These are phyloP conservation scores for Kitagawia praeruptora DNA, from an alignment of 129 eudicot genomes.

Conservation along the genomic window DNA sequence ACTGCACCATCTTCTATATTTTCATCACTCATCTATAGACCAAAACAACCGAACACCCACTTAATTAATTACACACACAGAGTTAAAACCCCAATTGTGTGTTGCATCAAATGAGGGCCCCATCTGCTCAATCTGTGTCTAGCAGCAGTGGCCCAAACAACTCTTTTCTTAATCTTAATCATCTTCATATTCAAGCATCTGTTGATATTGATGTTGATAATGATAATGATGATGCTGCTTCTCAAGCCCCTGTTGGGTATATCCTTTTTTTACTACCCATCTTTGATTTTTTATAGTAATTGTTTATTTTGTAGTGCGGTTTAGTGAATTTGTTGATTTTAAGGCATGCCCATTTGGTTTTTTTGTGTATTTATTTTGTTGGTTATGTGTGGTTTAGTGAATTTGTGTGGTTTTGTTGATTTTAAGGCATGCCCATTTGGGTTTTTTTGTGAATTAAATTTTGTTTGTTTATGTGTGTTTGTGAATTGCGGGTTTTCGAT, in stretches of 20 bases:
- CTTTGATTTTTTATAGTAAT: neutral
- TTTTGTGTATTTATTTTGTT: neutral
- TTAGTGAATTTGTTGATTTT: neutral
- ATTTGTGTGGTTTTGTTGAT: neutral
- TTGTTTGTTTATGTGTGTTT: too few species aligned
- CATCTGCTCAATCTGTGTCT: neutral
- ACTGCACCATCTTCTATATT: too few species aligned
- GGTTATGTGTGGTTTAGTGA: neutral
- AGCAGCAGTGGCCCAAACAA: neutral
- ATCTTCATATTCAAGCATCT: neutral
- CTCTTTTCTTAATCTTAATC: neutral
- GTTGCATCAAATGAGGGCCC: too few species aligned
- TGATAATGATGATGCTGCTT: conserved; percentile 1
- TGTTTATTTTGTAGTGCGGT: neutral
- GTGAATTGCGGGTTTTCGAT: neutral
- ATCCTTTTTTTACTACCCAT: neutral
- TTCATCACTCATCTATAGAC: too few species aligned
- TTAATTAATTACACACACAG: too few species aligned
- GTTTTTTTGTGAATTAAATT: too few species aligned
- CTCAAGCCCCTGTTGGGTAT: neutral
- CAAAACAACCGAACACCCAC: too few species aligned
- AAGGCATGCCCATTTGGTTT: neutral
- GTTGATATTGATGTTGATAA: neutral
- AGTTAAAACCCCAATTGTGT: too few species aligned
- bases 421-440: neutral